Evolutionary conservation across 805 yeast species (phyloP).

Genomic region (Spathaspora gorwiae): DNA sequence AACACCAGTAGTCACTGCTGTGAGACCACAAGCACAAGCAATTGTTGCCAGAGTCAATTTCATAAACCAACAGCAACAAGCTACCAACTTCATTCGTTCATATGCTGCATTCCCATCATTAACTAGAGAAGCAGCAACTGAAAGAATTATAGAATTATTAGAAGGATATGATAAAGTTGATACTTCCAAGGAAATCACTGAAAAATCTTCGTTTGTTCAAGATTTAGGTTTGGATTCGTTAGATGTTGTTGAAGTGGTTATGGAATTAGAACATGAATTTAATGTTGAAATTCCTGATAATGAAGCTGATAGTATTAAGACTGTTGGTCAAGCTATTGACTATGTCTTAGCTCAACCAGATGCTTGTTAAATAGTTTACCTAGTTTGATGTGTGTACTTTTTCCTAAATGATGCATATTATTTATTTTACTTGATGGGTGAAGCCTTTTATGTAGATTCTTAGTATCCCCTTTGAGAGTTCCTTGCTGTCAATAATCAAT

Average conservation of each 20-base stretch:
- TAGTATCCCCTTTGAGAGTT: too few relatives aligned
- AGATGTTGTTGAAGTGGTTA: slow-evolving; percentile 44
- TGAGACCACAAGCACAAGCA: slow-evolving; percentile 7
- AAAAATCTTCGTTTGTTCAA: slow-evolving; percentile 30
- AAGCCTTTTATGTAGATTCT: too few relatives aligned
- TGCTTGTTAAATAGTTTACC: slow-evolving; percentile 23
- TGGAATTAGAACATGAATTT: slow-evolving; percentile 46
- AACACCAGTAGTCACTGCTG: slow-evolving; percentile 14
- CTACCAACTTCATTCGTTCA: slow-evolving; percentile 15
- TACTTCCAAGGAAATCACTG: slow-evolving; percentile 31
- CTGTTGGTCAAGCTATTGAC: slow-evolving; percentile 43
- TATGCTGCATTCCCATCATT: slow-evolving; percentile 60
- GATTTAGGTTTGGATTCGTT: slow-evolving; percentile 46
- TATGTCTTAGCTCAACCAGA: slow-evolving; percentile 40
- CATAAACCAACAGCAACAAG: not conserved
- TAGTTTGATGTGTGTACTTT: too few relatives aligned
- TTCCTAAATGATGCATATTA: too few relatives aligned
- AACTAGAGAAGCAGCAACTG: slow-evolving; percentile 57
- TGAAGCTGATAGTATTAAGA: slow-evolving; percentile 43
- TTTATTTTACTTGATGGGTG: too few relatives aligned
- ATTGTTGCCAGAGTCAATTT: not conserved
- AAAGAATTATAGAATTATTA: slow-evolving; percentile 58
- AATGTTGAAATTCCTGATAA: slow-evolving; percentile 45
- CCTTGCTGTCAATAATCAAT: too few relatives aligned
- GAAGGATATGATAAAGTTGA: slow-evolving; percentile 61